Conservation (phyloP, 2,329 filamentous ascomycete genomes). For the Hypoxylon rubiginosum region DNA sequence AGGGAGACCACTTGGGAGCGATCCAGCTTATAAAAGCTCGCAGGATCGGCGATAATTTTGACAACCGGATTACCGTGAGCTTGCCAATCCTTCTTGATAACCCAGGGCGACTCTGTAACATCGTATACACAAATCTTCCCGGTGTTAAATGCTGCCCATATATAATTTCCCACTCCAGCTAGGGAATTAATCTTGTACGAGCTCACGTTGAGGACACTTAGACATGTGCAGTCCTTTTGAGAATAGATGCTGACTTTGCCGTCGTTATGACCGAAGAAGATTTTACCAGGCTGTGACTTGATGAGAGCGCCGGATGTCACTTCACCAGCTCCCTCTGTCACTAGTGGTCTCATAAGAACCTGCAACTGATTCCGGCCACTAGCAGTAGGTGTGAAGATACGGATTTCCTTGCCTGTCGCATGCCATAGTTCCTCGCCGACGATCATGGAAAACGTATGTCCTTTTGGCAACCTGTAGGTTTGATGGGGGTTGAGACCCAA, state of each 20-base stretch:
- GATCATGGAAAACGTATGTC: slow-evolving; percentile 89
- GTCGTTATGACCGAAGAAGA: slow-evolving; percentile 92
- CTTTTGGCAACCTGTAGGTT: slow-evolving; percentile 82
- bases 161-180: slow-evolving; percentile 80
- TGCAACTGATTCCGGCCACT: slow-evolving; percentile 80
- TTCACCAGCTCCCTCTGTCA: slow-evolving; percentile 82
- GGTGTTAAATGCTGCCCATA: slow-evolving; percentile 96
- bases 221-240: slow-evolving; percentile 78
- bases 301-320: slow-evolving; percentile 86
- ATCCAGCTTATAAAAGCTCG: slow-evolving; percentile 87
- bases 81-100: slow-evolving; percentile 92
- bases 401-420: slow-evolving; percentile 86
- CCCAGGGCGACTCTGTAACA: slow-evolving; percentile 84
- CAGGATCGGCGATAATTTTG: slow-evolving; percentile 81
- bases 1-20: slow-evolving; percentile 87
- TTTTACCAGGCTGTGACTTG: slow-evolving; percentile 79
- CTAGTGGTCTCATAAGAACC: slow-evolving; percentile 77
- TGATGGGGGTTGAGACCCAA: slow-evolving; percentile 78
- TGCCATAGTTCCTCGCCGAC: slow-evolving; percentile 90
- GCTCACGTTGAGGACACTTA: slow-evolving; percentile 87
- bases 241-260: slow-evolving; percentile 97
- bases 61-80: slow-evolving; percentile 88
- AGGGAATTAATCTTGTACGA: slow-evolving; percentile 95
- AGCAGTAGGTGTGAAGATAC: slow-evolving; percentile 82
- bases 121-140: slow-evolving; percentile 96